A percentile compares a stretch with the other conserved stretches of the same genome.
Evolutionary conservation across 768 basidiomycete species (phyloP).

Genomic region (Phallus indusiatus): DNA sequence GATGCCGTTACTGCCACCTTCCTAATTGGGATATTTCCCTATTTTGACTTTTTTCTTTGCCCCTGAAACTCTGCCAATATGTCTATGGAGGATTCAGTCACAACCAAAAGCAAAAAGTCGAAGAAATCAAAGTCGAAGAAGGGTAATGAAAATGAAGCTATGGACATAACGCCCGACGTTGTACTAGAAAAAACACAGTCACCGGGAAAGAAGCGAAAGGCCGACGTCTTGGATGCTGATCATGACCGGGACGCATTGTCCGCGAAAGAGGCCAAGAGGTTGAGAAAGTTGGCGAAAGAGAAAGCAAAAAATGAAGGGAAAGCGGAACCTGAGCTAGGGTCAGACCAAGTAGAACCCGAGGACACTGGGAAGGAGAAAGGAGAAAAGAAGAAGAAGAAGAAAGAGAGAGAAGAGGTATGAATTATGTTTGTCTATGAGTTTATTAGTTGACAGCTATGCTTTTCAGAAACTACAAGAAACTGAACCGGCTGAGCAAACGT

Average conservation of each 20-base stretch:
- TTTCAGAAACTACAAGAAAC: background rate
- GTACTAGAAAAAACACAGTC: constrained; percentile 9
- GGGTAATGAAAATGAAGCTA: constrained; percentile 29
- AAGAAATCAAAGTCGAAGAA: constrained; percentile 27
- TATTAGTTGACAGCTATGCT: background rate
- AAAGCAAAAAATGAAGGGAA: constrained; percentile 1
- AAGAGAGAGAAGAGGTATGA: background rate
- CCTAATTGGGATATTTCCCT: background rate
- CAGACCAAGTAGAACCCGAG: background rate
- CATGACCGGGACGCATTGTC: constrained; percentile 9
- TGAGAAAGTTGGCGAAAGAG: constrained; percentile 13
- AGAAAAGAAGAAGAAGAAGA: constrained; percentile 17
- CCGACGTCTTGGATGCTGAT: constrained; percentile 8
- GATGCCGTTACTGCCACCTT: background rate
- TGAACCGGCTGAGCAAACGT: background rate
- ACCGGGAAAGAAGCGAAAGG: constrained; percentile 12
- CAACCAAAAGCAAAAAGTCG: constrained; percentile 23
- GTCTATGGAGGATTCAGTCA: background rate
- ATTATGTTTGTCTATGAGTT: background rate
- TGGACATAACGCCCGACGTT: constrained; percentile 15
- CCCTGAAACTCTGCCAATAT: too few species aligned
- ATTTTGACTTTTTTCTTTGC: background rate
- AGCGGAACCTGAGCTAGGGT: background rate
- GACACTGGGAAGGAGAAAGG: constrained; percentile 2
- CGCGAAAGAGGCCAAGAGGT: constrained; percentile 13